Evolutionary conservation across 164 flowering plant genomes (phyloP).

Genomic region (Platanus orientalis): DNA sequence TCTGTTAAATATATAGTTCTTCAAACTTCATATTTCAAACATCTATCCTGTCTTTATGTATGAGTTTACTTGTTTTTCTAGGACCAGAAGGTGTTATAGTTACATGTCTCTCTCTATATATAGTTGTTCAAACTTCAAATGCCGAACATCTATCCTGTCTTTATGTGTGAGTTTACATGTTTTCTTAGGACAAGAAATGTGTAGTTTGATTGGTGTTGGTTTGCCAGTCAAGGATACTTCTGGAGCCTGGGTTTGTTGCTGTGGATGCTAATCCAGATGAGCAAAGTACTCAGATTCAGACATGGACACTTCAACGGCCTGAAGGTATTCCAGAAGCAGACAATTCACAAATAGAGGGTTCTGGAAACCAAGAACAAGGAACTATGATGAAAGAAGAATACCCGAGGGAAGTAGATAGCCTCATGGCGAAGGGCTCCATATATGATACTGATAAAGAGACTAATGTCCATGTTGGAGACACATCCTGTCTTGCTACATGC

Average conservation of each 20-base stretch:
- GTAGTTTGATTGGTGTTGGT: slow-evolving; percentile 12
- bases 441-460: slow-evolving; percentile 50
- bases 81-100: too few species aligned
- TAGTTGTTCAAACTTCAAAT: too few species aligned
- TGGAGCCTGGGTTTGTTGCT: slow-evolving; percentile 38
- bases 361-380: slow-evolving; percentile 29
- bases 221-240: slow-evolving; percentile 76
- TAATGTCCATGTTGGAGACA: slow-evolving; percentile 48
- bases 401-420: slow-evolving; percentile 28
- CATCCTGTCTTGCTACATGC: slow-evolving; percentile 75
- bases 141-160: background rate
- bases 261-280: slow-evolving; percentile 22
- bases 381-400: slow-evolving; percentile 30
- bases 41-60: background rate
- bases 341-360: slow-evolving; percentile 13
- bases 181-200: background rate
- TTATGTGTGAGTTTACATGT: background rate
- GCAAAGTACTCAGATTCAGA: slow-evolving; percentile 15
- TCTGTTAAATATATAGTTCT: too few species aligned
- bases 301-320: slow-evolving; percentile 16
- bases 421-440: slow-evolving; percentile 21
- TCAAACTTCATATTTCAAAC: too few species aligned
- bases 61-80: background rate
- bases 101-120: too few species aligned
- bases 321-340: slow-evolving; percentile 24